A percentile compares a stretch with the other conserved stretches of the same genome.
Evolutionary conservation across 2,329 filamentous ascomycete genomes (phyloP).

Genomic region (Rhynchosporium graminicola): DNA sequence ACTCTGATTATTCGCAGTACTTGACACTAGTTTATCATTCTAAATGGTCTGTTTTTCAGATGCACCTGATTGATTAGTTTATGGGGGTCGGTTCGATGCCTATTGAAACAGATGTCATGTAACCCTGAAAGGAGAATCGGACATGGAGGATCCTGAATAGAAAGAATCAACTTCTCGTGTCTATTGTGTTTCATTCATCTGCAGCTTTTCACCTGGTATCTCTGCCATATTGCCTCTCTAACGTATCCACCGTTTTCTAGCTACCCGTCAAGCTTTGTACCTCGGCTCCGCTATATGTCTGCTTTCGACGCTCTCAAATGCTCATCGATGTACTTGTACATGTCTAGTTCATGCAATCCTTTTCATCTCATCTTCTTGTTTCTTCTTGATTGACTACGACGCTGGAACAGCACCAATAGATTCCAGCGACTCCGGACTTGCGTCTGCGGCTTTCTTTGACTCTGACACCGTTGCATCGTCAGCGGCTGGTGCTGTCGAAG

Average conservation of each 20-base stretch:
- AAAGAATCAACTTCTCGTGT: too few species aligned
- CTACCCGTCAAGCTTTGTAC: background rate
- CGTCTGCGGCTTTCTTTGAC: conserved; percentile 27
- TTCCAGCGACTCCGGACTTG: conserved; percentile 26
- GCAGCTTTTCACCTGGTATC: conserved; percentile 5
- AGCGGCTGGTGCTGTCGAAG: background rate
- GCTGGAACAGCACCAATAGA: conserved; percentile 31
- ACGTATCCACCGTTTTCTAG: background rate
- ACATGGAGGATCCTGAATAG: too few species aligned
- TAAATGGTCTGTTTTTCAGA: too few species aligned
- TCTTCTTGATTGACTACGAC: conserved; percentile 28
- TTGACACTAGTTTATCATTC: too few species aligned
- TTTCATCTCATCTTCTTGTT: background rate
- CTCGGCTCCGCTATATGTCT: background rate
- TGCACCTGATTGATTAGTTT: too few species aligned
- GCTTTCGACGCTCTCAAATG: conserved; percentile 8
- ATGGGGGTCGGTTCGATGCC: too few species aligned
- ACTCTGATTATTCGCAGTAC: background rate
- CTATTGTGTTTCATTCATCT: too few species aligned
- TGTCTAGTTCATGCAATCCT: background rate
- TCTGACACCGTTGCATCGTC: conserved; percentile 8
- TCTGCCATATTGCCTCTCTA: background rate
- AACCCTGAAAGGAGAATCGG: too few species aligned
- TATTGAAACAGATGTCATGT: too few species aligned
- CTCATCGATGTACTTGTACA: conserved; percentile 11